Evolutionary conservation across 352 stramenopile genomes (phyloP).

Genomic region (Pythium sukuiense): DNA sequence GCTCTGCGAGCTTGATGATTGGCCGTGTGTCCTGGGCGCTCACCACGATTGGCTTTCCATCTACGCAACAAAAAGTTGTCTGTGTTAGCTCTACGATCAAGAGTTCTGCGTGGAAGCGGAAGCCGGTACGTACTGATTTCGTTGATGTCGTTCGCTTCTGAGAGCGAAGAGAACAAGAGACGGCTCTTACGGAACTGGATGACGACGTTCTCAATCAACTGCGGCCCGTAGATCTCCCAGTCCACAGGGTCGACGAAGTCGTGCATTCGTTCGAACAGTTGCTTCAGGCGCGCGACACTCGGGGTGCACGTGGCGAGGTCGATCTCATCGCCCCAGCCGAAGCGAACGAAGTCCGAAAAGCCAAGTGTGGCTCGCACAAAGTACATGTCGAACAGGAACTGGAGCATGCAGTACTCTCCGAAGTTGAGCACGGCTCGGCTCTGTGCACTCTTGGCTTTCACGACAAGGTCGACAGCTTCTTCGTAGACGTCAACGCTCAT

Average conservation of each 20-base stretch:
- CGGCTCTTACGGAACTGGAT: constrained; percentile 85
- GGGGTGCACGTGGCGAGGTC: constrained; percentile 53
- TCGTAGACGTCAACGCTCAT: constrained; percentile 73
- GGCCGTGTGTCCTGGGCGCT: constrained; percentile 65
- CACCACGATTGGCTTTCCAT: constrained; percentile 74
- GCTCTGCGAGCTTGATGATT: constrained; percentile 69
- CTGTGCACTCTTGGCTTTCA: constrained; percentile 49
- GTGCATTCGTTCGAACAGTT: constrained; percentile 74
- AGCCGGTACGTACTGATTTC: constrained; percentile 67
- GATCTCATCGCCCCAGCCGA: constrained; percentile 85
- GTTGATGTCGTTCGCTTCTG: constrained; percentile 80
- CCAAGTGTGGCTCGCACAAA: constrained; percentile 84
- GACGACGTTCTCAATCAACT: constrained; percentile 85
- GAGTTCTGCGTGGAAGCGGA: background rate
- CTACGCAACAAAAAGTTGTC: constrained; percentile 29
- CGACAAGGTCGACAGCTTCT: constrained; percentile 56
- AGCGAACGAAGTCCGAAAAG: constrained; percentile 86
- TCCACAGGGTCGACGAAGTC: constrained; percentile 87
- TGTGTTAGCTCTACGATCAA: constrained; percentile 5
- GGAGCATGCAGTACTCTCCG: constrained; percentile 79
- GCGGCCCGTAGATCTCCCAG: constrained; percentile 87
- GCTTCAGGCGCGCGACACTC: constrained; percentile 53
- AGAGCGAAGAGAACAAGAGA: constrained; percentile 84
- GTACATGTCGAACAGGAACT: constrained; percentile 91
- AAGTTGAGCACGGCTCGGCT: constrained; percentile 69